Evolutionary conservation across 306 rosid species (phyloP).

Genomic region (Corylus heterophylla): DNA sequence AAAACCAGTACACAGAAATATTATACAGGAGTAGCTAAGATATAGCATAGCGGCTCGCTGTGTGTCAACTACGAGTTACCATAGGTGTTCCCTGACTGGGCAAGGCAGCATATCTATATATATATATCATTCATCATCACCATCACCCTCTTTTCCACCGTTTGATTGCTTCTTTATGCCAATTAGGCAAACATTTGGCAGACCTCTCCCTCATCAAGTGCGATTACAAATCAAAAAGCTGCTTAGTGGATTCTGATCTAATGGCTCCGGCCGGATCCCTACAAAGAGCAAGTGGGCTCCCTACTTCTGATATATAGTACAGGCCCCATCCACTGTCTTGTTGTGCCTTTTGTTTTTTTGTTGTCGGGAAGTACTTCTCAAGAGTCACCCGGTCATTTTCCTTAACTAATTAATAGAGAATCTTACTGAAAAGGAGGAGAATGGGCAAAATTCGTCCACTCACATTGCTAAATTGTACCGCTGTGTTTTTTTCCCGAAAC

Average conservation of each 20-base stretch:
- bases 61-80: slow-evolving; percentile 42
- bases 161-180: slow-evolving; percentile 32
- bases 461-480: not conserved
- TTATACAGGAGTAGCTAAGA: not conserved
- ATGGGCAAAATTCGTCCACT: not conserved
- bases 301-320: not conserved
- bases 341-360: not conserved
- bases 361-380: not conserved
- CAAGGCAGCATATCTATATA: slow-evolving; percentile 29
- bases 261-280: not conserved
- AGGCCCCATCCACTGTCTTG: not conserved
- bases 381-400: not conserved
- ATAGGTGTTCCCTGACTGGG: slow-evolving; percentile 36
- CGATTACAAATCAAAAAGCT: slow-evolving; percentile 71
- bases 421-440: not conserved
- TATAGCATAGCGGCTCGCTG: slow-evolving; percentile 8
- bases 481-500: not conserved
- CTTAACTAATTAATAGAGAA: not conserved
- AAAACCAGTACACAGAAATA: not conserved
- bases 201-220: slow-evolving; percentile 34
- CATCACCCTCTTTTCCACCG: slow-evolving; percentile 37
- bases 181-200: slow-evolving; percentile 27
- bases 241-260: slow-evolving; percentile 35
- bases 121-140: slow-evolving; percentile 31
- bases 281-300: not conserved